Conservation (phyloP, 306 rosid genomes). For the Prosopis cineraria region DNA sequence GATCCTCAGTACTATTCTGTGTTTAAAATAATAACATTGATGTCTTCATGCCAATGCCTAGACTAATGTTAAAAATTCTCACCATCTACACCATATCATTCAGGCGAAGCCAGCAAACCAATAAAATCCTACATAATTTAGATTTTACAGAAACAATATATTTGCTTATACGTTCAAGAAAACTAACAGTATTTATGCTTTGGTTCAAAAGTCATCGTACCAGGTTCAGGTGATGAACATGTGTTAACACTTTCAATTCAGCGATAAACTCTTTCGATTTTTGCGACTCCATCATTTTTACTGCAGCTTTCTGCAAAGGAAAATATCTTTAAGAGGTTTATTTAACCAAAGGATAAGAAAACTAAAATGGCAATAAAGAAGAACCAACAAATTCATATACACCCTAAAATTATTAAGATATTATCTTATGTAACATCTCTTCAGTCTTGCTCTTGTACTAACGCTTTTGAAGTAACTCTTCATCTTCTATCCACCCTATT, state of each 20-base stretch:
- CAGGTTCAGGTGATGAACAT: conserved; percentile 93
- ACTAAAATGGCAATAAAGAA: conserved; percentile 1
- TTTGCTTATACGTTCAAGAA: not conserved
- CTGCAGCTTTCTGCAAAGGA: conserved; percentile 75
- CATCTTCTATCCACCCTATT: not conserved
- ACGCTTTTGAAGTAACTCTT: not conserved
- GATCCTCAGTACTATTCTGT: not conserved
- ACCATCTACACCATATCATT: not conserved
- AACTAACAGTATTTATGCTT: not conserved
- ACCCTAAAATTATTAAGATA: not conserved
- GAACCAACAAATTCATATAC: not conserved
- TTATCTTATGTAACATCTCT: not conserved
- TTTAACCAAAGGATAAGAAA: conserved; percentile 23
- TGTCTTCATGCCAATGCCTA: not conserved
- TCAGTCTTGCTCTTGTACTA: not conserved
- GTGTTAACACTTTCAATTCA: conserved; percentile 78
- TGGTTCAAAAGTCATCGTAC: conserved; percentile 41
- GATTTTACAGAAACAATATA: not conserved
- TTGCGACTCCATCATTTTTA: conserved; percentile 89
- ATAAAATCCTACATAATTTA: not conserved
- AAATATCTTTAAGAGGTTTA: conserved; percentile 6
- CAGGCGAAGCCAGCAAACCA: not conserved
- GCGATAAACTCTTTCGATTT: conserved; percentile 88
- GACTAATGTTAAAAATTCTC: not conserved
- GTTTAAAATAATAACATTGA: not conserved